Conservation (phyloP, 1,139 yeast species). For the Suhomyces coccinellae region DNA sequence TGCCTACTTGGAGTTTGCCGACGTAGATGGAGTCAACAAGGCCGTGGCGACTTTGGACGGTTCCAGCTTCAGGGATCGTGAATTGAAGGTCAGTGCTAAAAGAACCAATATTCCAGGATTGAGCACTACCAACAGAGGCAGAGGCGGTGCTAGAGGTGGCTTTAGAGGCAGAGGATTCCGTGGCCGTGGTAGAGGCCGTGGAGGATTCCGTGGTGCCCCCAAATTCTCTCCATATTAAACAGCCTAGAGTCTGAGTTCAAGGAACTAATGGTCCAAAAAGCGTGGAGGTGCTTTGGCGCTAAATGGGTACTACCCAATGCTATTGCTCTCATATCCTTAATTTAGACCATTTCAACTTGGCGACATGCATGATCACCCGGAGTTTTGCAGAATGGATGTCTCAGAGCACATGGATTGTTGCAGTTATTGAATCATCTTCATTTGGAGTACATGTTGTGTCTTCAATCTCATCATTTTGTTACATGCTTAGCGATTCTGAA, state of each 20-base stretch:
- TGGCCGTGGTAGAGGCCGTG: constrained; percentile 19
- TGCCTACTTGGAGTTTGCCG: constrained; percentile 81
- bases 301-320: too few species aligned
- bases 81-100: constrained; percentile 69
- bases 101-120: constrained; percentile 80
- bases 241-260: not conserved
- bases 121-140: constrained; percentile 45
- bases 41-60: constrained; percentile 69
- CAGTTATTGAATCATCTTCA: too few species aligned
- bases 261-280: not conserved
- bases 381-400: too few species aligned
- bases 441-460: too few species aligned
- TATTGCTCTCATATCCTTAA: too few species aligned
- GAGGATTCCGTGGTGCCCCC: constrained; percentile 16
- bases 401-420: too few species aligned
- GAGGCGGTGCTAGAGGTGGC: constrained; percentile 33
- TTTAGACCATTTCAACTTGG: too few species aligned
- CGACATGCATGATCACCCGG: too few species aligned
- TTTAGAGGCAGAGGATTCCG: constrained; percentile 22
- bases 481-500: too few species aligned
- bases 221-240: constrained; percentile 22
- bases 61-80: constrained; percentile 63
- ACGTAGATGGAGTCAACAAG: constrained; percentile 57
- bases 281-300: too few species aligned
- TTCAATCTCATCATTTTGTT: too few species aligned